Conservation (phyloP, 2,329 filamentous ascomycete genomes). For the Penicillium sclerotiorum region DNA sequence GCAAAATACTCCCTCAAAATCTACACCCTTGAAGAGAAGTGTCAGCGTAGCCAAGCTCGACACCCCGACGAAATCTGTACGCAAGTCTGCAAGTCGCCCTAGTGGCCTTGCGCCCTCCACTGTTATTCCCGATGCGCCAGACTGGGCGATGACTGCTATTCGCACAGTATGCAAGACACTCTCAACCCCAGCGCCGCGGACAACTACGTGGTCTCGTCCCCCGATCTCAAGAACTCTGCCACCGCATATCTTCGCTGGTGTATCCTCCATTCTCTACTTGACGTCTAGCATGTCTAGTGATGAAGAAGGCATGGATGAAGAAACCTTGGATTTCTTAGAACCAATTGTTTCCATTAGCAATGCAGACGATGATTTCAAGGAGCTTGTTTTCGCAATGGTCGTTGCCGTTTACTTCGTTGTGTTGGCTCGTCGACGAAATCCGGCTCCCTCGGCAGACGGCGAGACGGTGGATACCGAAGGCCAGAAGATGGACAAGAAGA, state of each 20-base stretch:
- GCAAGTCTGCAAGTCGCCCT: conserved; percentile 15
- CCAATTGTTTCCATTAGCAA: conserved; percentile 46
- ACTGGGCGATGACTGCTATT: conserved; percentile 71
- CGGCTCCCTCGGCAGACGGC: conserved; percentile 13
- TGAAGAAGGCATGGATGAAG: conserved; percentile 50
- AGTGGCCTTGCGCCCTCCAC: conserved; percentile 29
- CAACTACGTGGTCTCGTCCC: conserved; percentile 39
- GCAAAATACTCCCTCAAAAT: conserved; percentile 49
- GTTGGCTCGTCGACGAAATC: conserved; percentile 53
- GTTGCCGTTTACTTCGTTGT: conserved; percentile 50
- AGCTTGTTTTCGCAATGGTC: conserved; percentile 41
- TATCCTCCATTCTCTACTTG: conserved; percentile 61
- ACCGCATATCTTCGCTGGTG: conserved; percentile 73
- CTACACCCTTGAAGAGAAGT: conserved; percentile 46
- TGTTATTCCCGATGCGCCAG: conserved; percentile 50
- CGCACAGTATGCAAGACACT: conserved; percentile 67
- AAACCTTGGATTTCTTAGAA: conserved; percentile 37
- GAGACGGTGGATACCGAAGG: conserved; percentile 19
- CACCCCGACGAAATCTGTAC: conserved; percentile 25
- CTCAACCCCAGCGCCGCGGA: conserved; percentile 52
- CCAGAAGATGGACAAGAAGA: conserved; percentile 44
- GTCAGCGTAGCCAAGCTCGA: conserved; percentile 21
- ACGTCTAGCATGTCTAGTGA: conserved; percentile 47
- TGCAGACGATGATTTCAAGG: conserved; percentile 46
- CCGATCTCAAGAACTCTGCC: conserved; percentile 55